Conservation (phyloP, 345 rosid genomes). For the Noccaea caerulescens region DNA sequence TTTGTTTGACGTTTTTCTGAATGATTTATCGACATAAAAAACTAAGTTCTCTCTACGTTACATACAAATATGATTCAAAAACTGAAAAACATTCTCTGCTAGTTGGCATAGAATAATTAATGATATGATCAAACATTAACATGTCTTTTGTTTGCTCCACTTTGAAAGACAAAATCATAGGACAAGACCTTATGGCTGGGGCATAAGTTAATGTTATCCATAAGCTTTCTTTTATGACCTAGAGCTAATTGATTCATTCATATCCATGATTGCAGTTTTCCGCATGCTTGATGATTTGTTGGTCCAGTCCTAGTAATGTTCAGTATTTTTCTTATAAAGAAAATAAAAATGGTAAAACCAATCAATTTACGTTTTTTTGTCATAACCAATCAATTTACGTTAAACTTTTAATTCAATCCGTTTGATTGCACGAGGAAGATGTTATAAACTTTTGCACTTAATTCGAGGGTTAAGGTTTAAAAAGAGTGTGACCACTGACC, state of each 20-base stretch:
- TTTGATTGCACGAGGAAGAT: no score
- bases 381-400: background rate
- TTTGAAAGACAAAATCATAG: slow-evolving; percentile 17
- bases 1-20: background rate
- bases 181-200: slow-evolving; percentile 37
- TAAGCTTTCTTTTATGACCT: slow-evolving; percentile 1
- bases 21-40: background rate
- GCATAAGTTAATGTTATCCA: slow-evolving; percentile 22
- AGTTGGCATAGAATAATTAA: slow-evolving; percentile 18
- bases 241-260: slow-evolving; percentile 20
- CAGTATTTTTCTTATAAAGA: background rate
- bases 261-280: slow-evolving; percentile 25
- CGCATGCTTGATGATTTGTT: slow-evolving; percentile 37
- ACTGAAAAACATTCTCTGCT: background rate
- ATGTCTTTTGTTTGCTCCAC: slow-evolving; percentile 5
- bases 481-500: slow-evolving; percentile 7
- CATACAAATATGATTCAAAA: background rate
- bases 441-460: background rate
- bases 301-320: slow-evolving; percentile 9
- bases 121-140: slow-evolving; percentile 1
- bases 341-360: background rate
- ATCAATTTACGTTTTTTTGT: background rate
- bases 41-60: background rate
- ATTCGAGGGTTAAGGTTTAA: background rate
- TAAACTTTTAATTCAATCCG: no score